Evolutionary conservation across 768 basidiomycete genomes (phyloP).

Genomic region (Suillus alpinus): DNA sequence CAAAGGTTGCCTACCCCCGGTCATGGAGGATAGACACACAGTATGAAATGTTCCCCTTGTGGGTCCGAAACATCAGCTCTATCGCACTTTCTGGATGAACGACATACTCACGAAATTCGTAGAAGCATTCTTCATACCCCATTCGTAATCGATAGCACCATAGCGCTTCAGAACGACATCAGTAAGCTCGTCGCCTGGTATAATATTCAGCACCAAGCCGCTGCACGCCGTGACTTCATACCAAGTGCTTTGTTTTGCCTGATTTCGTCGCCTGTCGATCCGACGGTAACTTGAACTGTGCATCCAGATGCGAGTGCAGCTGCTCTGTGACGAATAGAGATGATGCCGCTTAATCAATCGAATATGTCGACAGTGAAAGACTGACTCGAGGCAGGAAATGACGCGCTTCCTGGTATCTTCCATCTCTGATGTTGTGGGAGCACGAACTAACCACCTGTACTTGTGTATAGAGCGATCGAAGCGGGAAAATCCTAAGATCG

Average conservation of each 20-base stretch:
- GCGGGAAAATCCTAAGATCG: neutral
- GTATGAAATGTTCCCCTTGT: constrained; percentile 53
- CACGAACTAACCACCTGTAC: constrained; percentile 64
- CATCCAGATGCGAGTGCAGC: constrained; percentile 64
- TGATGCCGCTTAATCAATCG: neutral
- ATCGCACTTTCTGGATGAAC: neutral
- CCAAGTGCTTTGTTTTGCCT: constrained; percentile 62
- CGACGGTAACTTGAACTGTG: constrained; percentile 38
- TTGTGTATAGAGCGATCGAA: neutral
- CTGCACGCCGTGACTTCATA: constrained; percentile 15
- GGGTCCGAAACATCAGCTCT: neutral
- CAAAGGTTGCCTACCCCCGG: neutral
- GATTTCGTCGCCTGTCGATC: constrained; percentile 44
- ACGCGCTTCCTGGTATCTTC: constrained; percentile 54
- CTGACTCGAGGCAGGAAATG: constrained; percentile 64
- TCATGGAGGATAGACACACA: constrained; percentile 33
- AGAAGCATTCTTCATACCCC: constrained; percentile 64
- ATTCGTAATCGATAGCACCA: constrained; percentile 55
- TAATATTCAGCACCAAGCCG: neutral
- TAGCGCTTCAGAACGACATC: constrained; percentile 53
- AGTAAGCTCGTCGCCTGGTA: constrained; percentile 57
- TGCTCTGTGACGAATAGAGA: constrained; percentile 37
- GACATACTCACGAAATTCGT: constrained; percentile 66
- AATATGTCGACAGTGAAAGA: neutral
- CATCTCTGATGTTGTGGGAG: constrained; percentile 57